These are phyloP conservation scores for Carex arenaria DNA, from an alignment of 202 grass and related monocot species.

Conservation along the genomic window DNA sequence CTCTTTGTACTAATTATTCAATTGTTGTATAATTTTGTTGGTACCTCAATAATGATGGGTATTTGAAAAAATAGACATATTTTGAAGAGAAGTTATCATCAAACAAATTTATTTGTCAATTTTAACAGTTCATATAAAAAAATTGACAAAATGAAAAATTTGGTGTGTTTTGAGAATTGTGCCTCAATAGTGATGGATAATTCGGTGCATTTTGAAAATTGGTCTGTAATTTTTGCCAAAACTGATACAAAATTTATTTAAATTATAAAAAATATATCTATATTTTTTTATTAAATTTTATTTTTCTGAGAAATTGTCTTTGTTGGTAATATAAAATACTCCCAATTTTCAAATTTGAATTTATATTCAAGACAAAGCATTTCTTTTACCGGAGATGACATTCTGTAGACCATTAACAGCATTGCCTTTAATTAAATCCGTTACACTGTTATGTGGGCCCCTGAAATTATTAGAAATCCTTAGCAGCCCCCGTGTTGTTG, in stretches of 20 bases:
- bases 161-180: too few relatives aligned
- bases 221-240: neutral
- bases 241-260: neutral
- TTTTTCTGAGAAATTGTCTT: neutral
- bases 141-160: too few relatives aligned
- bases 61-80: neutral
- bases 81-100: neutral
- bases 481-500: neutral
- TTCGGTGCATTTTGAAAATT: neutral
- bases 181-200: too few relatives aligned
- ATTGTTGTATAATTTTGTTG: neutral
- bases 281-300: neutral
- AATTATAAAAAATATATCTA: neutral
- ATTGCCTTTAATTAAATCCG: neutral
- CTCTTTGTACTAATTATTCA: neutral
- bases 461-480: neutral
- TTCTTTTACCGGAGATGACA: neutral
- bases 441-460: neutral
- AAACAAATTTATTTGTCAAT: neutral
- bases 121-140: neutral
- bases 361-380: neutral
- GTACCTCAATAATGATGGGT: neutral
- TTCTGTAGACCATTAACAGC: neutral
- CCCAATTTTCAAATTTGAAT: neutral
- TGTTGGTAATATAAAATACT: neutral